Conservation (phyloP, 2,329 filamentous ascomycete species). For the Colletotrichum tabaci region DNA sequence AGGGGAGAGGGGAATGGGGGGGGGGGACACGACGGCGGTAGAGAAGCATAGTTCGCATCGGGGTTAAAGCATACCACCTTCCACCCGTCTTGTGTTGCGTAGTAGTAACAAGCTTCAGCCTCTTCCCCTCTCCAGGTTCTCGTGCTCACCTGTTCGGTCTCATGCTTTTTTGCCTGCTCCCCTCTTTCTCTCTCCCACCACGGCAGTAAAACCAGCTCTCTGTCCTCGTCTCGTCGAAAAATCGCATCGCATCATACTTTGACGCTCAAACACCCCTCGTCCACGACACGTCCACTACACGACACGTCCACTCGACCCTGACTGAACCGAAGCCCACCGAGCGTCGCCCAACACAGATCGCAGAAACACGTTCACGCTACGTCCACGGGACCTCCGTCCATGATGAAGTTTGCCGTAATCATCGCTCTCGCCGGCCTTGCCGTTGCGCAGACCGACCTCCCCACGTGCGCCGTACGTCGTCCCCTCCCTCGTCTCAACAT, state of each 20-base stretch:
- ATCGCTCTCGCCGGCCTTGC: constrained; percentile 51
- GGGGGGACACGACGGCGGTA: background rate
- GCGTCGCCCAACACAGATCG: constrained; percentile 6
- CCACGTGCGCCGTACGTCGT: constrained; percentile 56
- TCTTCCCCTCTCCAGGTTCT: constrained; percentile 2
- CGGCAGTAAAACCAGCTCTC: background rate
- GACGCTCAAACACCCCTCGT: constrained; percentile 21
- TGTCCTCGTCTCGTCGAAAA: background rate
- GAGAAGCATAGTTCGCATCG: constrained; percentile 11
- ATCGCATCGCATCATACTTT: background rate
- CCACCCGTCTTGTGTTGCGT: constrained; percentile 10
- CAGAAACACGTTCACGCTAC: constrained; percentile 14
- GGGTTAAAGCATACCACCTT: constrained; percentile 17
- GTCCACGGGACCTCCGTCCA: constrained; percentile 25
- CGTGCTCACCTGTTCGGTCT: background rate
- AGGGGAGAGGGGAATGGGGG: background rate
- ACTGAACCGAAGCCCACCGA: constrained; percentile 1
- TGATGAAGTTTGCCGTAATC: constrained; percentile 55
- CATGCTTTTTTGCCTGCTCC: background rate
- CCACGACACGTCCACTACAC: background rate
- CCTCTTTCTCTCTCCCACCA: background rate
- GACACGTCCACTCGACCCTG: background rate
- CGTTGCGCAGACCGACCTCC: constrained; percentile 53
- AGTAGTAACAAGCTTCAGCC: constrained; percentile 11
- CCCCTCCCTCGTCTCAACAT: background rate